A percentile compares a stretch with the other conserved stretches of the same genome.
Evolutionary conservation across 23 red algal genomes (phyloP).

Genomic region (Chondrus crispus): DNA sequence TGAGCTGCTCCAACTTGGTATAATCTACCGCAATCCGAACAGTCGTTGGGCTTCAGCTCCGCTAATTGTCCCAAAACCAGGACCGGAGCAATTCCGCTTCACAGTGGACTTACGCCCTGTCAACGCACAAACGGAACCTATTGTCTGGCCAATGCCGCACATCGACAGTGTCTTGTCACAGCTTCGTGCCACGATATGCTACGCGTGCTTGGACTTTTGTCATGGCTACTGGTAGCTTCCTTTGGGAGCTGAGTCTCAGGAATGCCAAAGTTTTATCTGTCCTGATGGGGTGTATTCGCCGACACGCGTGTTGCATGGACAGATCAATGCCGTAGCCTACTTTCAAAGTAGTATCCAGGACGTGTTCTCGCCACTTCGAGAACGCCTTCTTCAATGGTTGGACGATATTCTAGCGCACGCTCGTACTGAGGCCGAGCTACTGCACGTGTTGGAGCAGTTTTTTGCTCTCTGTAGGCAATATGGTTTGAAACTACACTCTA

Average conservation of each 20-base stretch:
- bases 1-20: neutral
- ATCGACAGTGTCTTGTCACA: neutral
- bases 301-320: neutral
- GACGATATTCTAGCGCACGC: neutral
- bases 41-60: neutral
- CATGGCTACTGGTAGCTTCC: slow-evolving; percentile 47
- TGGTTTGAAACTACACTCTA: slow-evolving; percentile 5
- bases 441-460: neutral
- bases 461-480: neutral
- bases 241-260: neutral
- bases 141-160: slow-evolving; percentile 25
- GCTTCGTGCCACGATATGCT: neutral
- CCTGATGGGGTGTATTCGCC: neutral
- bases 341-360: neutral
- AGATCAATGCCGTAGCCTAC: neutral
- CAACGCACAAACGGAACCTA: neutral
- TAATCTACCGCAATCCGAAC: neutral
- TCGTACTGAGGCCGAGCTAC: neutral
- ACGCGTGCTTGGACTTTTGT: slow-evolving; percentile 8
- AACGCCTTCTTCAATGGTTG: neutral
- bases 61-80: neutral
- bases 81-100: slow-evolving; percentile 1
- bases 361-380: neutral
- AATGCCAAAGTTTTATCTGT: neutral
- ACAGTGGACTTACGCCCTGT: slow-evolving; percentile 26